Evolutionary conservation across 2,329 filamentous ascomycete species (phyloP).

Genomic region (Chaetoscypha palmicola): DNA sequence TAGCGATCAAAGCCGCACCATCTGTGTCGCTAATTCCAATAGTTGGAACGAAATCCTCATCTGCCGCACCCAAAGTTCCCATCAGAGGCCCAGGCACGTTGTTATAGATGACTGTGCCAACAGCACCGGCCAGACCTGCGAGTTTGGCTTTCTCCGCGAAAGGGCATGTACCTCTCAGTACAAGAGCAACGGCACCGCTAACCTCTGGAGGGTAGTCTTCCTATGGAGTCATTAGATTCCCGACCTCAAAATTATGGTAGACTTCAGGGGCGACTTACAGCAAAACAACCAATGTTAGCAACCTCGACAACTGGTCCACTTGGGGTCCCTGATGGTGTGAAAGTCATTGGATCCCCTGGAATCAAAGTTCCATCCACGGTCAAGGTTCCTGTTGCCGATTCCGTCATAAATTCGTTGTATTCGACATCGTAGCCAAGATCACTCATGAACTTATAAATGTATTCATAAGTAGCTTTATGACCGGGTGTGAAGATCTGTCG

Average conservation of each 20-base stretch:
- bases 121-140: slow-evolving; percentile 60
- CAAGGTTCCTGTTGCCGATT: slow-evolving; percentile 6
- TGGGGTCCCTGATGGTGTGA: slow-evolving; percentile 10
- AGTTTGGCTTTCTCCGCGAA: slow-evolving; percentile 64
- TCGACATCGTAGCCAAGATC: slow-evolving; percentile 14
- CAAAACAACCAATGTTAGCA: slow-evolving; percentile 19
- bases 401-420: slow-evolving; percentile 13
- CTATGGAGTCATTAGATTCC: no score
- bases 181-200: slow-evolving; percentile 60
- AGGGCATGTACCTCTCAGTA: slow-evolving; percentile 60
- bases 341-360: slow-evolving; percentile 11
- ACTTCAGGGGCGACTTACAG: no score
- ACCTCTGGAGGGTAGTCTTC: slow-evolving; percentile 51
- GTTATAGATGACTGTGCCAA: slow-evolving; percentile 65
- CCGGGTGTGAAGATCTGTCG: slow-evolving; percentile 6
- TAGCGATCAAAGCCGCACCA: slow-evolving; percentile 32
- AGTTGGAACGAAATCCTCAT: slow-evolving; percentile 2
- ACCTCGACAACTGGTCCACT: slow-evolving; percentile 13
- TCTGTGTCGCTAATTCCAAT: slow-evolving; percentile 4
- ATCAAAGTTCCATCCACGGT: slow-evolving; percentile 10
- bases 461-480: slow-evolving; percentile 8
- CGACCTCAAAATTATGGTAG: no score
- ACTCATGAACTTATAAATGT: slow-evolving; percentile 8
- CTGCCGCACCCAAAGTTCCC: slow-evolving; percentile 42
- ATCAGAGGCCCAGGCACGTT: slow-evolving; percentile 50